Conservation (phyloP, 2,329 filamentous ascomycete genomes). For the Diaporthe humulicola region DNA sequence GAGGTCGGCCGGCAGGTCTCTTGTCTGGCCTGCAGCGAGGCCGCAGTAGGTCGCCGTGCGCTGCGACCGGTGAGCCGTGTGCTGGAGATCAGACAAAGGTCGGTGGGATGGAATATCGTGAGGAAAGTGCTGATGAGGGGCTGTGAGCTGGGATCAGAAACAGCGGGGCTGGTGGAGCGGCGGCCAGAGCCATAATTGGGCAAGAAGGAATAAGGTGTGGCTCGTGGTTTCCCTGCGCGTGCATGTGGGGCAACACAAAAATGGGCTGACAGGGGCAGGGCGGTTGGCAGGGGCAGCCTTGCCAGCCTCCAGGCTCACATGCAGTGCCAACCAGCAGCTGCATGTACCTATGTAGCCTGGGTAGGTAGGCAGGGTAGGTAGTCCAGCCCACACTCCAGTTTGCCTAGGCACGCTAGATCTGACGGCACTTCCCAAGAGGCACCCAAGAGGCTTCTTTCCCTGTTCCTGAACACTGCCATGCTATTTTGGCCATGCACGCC, state of each 20-base stretch:
- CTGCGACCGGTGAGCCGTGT: not conserved
- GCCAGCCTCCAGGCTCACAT: conserved; percentile 14
- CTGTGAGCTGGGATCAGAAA: conserved; percentile 8
- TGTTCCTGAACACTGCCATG: conserved; percentile 14
- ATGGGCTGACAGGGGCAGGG: conserved; percentile 22
- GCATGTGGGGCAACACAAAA: not conserved
- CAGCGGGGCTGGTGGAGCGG: not conserved
- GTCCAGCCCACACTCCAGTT: too few relatives aligned
- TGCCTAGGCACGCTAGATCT: conserved; percentile 16
- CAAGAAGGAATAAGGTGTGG: conserved; percentile 33
- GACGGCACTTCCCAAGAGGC: conserved; percentile 16
- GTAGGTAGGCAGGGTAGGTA: too few relatives aligned
- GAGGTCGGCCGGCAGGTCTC: not conserved
- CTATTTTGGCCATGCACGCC: conserved; percentile 13
- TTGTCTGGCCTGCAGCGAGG: not conserved
- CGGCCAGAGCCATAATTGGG: conserved; percentile 11
- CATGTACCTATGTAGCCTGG: too few relatives aligned
- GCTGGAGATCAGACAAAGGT: not conserved
- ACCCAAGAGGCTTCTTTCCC: conserved; percentile 22
- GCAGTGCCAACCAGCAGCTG: conserved; percentile 10
- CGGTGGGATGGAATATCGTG: conserved; percentile 7
- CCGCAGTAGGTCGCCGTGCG: conserved; percentile 1
- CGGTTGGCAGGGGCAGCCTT: conserved; percentile 11
- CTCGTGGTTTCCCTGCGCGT: conserved; percentile 17
- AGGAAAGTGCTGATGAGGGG: conserved; percentile 23